Base-by-base conservation (phyloP, 495 filamentous ascomycete species). In the Umbilicaria muhlenbergii region DNA sequence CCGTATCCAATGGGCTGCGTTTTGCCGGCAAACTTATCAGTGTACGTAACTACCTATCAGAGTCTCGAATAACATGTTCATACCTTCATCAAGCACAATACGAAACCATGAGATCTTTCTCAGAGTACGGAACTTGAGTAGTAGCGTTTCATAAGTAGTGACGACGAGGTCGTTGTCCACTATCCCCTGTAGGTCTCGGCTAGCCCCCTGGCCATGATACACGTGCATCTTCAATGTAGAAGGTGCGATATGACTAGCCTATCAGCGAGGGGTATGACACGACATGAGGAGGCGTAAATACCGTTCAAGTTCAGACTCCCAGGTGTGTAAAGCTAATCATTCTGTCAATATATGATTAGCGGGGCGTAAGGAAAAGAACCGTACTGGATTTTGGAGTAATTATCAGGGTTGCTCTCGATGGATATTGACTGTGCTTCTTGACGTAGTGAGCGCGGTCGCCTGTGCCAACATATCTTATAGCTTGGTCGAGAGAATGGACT, bases 21-120 rank as follows among this genome's bases (percentile, higher is more conserved):
- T 21, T 28, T 28, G 4, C 24, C 24, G 1, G 24, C 24, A n/a
- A 14, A 3, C 19, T 4, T 18, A 11, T 44, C n/a, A 40, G 45
- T 46, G 28, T 7, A 18, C 5, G 18, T 16, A 1, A 21, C 8
- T 36, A n/a, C 10, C 21, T n/a, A 45, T 18, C 40, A 39, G 12
- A 16, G 15, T 31, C 13, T 8, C 2, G 17, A 34, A 15, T 15
- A 17, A 17, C 6, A 38, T 36, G 11, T 3, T 35, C 1, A 6
- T 48, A 66, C 67, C 66, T 58, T 69, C 66, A 36, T 69, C 67
- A 1, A 70, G 52, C 0, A 70, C 54, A 18, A 70, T 44, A 13
- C 67, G 53, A 41, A 59, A 60, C 64, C 64, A 67, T 4, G 50
- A 37, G n/a, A 64, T 42, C 5, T 41, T 32, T 40, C 56, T 44